Evolutionary conservation across 129 eudicot genomes (phyloP).

Genomic region (Rutidosis leptorrhynchoides): DNA sequence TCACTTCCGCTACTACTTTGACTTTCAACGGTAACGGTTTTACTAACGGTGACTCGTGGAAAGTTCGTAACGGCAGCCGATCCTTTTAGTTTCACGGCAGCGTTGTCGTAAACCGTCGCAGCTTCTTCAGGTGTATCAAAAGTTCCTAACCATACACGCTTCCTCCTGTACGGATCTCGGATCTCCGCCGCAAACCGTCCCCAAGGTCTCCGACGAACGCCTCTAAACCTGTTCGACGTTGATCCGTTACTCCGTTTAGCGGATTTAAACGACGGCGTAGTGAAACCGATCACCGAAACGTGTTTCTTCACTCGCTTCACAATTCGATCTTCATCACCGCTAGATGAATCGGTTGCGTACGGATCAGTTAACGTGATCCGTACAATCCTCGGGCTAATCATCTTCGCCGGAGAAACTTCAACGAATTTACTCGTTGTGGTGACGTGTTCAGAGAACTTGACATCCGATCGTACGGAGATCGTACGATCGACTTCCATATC

Average conservation of each 20-base stretch:
- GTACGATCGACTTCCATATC: slow-evolving; percentile 38
- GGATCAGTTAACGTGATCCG: slow-evolving; percentile 53
- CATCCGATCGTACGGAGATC: slow-evolving; percentile 28
- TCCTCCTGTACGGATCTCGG: slow-evolving; percentile 53
- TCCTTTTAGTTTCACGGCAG: slow-evolving; percentile 58
- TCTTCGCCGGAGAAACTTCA: slow-evolving; percentile 10
- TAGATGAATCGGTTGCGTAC: slow-evolving; percentile 64
- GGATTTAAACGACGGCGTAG: not conserved
- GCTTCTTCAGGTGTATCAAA: slow-evolving; percentile 70
- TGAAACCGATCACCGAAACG: slow-evolving; percentile 44
- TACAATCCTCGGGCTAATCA: slow-evolving; percentile 29
- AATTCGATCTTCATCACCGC: slow-evolving; percentile 33
- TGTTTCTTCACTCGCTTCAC: slow-evolving; percentile 41
- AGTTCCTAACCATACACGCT: slow-evolving; percentile 73
- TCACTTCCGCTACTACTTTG: slow-evolving; percentile 22
- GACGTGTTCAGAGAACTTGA: slow-evolving; percentile 46
- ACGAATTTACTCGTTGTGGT: slow-evolving; percentile 32
- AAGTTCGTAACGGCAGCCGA: slow-evolving; percentile 58
- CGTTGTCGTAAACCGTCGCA: slow-evolving; percentile 59
- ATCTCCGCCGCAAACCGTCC: slow-evolving; percentile 81
- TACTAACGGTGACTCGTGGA: slow-evolving; percentile 38
- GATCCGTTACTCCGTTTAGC: not conserved
- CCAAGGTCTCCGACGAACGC: slow-evolving; percentile 70
- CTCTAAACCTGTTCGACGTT: slow-evolving; percentile 42
- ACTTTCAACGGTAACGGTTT: slow-evolving; percentile 14